Percentiles rank a stretch among this genome's conserved stretches.
These are phyloP conservation scores for Phytophthora gonapodyides DNA, from an alignment of 352 stramenopile genomes.

Conservation along the genomic window DNA sequence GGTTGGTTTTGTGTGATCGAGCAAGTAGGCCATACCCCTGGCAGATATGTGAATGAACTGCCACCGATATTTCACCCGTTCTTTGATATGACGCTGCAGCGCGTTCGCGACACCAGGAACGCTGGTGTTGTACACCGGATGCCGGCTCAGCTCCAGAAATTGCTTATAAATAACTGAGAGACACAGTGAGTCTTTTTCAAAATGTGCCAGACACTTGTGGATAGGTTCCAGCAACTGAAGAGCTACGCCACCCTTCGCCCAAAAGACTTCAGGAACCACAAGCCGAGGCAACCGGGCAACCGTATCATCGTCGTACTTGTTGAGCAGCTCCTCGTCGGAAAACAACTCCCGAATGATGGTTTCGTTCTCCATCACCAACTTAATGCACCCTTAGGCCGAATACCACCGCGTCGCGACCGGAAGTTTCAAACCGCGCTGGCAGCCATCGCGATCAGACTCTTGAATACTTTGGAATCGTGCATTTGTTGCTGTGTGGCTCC, in stretches of 20 bases:
- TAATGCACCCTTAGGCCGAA: constrained; percentile 3
- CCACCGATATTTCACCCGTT: not conserved
- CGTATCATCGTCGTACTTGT: constrained; percentile 6
- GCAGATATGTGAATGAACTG: constrained; percentile 4
- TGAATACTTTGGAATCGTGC: not conserved
- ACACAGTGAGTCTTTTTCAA: constrained; percentile 12
- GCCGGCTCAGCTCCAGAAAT: constrained; percentile 5
- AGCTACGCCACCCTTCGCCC: constrained; percentile 4
- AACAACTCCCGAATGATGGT: constrained; percentile 1
- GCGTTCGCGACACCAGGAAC: too few relatives aligned
- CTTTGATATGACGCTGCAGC: too few relatives aligned
- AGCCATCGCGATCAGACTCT: not conserved
- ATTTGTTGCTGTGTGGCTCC: not conserved
- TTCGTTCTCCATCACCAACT: constrained; percentile 10
- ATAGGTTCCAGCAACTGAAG: constrained; percentile 13
- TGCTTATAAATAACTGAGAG: constrained; percentile 14
- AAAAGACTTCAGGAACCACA: constrained; percentile 12
- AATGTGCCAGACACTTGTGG: constrained; percentile 9
- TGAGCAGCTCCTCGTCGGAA: constrained; percentile 2
- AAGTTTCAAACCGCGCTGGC: constrained; percentile 4
- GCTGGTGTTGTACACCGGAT: not conserved
- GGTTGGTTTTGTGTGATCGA: constrained; percentile 4
- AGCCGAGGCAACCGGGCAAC: not conserved
- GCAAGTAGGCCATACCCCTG: constrained; percentile 1
- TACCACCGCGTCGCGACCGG: not conserved